Percentiles rank a stretch among this genome's conserved stretches.
phyloP scores from a whole-genome alignment of 169 alveolate genomes.

The Condylostoma magnum region DNA sequence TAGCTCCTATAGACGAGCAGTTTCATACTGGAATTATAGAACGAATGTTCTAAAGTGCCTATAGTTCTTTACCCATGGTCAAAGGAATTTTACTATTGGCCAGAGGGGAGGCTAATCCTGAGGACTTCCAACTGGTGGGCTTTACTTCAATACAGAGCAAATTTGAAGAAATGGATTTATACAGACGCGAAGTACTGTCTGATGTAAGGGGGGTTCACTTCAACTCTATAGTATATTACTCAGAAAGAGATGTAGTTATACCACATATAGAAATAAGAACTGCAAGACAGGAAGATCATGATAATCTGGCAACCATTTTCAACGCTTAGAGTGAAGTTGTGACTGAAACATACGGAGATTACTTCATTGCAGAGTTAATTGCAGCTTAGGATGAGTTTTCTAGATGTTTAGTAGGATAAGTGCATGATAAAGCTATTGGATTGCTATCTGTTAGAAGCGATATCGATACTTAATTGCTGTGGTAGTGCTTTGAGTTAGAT shows the following conservation, averaged over 20 bases:
- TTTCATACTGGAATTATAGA: slow-evolving; percentile 24
- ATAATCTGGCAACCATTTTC: slow-evolving; percentile 85
- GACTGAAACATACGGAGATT: slow-evolving; percentile 87
- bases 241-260: slow-evolving; percentile 62
- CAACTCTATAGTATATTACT: slow-evolving; percentile 57
- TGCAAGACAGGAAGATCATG: slow-evolving; percentile 88
- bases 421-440: slow-evolving; percentile 42
- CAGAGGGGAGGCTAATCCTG: slow-evolving; percentile 71
- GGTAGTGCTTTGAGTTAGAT: slow-evolving; percentile 82
- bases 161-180: slow-evolving; percentile 47
- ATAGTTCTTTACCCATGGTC: slow-evolving; percentile 55
- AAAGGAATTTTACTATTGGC: slow-evolving; percentile 53
- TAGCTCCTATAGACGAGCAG: slow-evolving; percentile 34
- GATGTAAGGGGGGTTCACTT: slow-evolving; percentile 54
- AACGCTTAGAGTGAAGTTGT: slow-evolving; percentile 81
- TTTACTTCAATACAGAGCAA: slow-evolving; percentile 44
- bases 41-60: slow-evolving; percentile 67
- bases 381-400: slow-evolving; percentile 80
- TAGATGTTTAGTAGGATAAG: slow-evolving; percentile 80
- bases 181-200: slow-evolving; percentile 34
- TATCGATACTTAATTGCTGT: slow-evolving; percentile 55
- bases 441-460: background rate
- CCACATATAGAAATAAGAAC: slow-evolving; percentile 79
- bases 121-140: slow-evolving; percentile 38
- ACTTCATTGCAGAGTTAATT: slow-evolving; percentile 87